Base-by-base conservation (phyloP, 148 eudicot species). In the Mesembryanthemum crystallinum region DNA sequence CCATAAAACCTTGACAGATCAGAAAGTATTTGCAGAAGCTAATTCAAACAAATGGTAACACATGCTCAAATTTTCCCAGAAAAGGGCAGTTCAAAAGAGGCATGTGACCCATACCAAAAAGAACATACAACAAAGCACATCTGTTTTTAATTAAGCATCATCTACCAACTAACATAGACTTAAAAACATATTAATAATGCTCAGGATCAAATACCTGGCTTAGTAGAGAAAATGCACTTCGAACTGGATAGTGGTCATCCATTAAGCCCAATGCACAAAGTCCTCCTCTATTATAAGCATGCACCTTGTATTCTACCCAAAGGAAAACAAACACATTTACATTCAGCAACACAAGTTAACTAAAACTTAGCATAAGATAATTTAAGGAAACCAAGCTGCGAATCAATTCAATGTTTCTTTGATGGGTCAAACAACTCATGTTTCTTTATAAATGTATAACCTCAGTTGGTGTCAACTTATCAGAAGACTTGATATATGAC, bases 221-320 rank as follows among this genome's bases (percentile, higher is more conserved):
- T 29, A 81, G 74, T 29, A 81, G 57, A 20, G 83, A 81, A 68
- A 81, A 81, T 88, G 99, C 60, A 79, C 99, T 95, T 75, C 97
- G 87, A 71, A 92, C 96, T 17, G 99, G 99, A 74, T 95, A 95
- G 81, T 92, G 94, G 72, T 95, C 97, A 82, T 95, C 98, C 98
- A 95, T 95, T 75, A 92, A 95, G 30, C 94, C 99, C 85, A 95
- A 63, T 14, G 83, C 94, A 75, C 94, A 90, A 58, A 95, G 84
- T 49, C 99, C 98, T 76, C 88, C 91, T 81, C 93, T 81, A 67
- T 87, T 96, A 82, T 91, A 91, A 7, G 97, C 87, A 87, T 96
- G 99, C 66, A 92, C 98, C 88, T 89, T 95, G 86, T 96, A 95
- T 75, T 95, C 98, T 95, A 82, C 52, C 25, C 63, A 70, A 29